phyloP scores from a whole-genome alignment of 2,329 filamentous ascomycete species.

The Lachnum nothofagi region DNA sequence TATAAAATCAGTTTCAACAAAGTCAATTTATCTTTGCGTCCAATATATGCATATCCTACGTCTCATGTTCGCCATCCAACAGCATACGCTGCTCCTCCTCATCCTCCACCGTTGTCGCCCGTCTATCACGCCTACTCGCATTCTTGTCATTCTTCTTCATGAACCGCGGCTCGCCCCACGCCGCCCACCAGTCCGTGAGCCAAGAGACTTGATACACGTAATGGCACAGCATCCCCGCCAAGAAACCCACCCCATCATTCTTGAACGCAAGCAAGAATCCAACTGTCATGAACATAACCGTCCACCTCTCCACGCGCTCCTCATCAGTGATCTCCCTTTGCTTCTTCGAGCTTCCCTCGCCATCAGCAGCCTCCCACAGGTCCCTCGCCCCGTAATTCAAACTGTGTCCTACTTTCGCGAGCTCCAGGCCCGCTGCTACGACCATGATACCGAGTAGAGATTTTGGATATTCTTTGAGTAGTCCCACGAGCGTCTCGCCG shows the following conservation, averaged over 20 bases:
- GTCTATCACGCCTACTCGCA: conserved; percentile 6
- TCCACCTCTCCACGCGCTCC: conserved; percentile 73
- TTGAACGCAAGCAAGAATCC: conserved; percentile 77
- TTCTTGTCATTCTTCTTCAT: conserved; percentile 8
- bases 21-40: neutral
- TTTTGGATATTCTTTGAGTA: conserved; percentile 69
- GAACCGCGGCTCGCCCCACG: conserved; percentile 9
- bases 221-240: conserved; percentile 75
- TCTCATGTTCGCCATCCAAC: neutral
- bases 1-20: too few relatives aligned
- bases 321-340: conserved; percentile 55
- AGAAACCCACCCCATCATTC: conserved; percentile 84
- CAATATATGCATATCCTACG: too few relatives aligned
- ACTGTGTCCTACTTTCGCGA: conserved; percentile 78
- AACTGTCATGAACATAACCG: conserved; percentile 83
- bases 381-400: conserved; percentile 67
- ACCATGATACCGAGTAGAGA: conserved; percentile 82
- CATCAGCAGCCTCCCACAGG: conserved; percentile 44
- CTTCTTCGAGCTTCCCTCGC: conserved; percentile 32
- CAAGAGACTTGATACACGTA: conserved; percentile 53
- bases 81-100: conserved; percentile 15
- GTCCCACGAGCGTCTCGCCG: conserved; percentile 64
- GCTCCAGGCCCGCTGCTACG: conserved; percentile 79
- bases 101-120: conserved; percentile 11
- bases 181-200: conserved; percentile 15